These are phyloP conservation scores for Capsella rubella DNA, from an alignment of 441 rosid species.

Conservation along the genomic window DNA sequence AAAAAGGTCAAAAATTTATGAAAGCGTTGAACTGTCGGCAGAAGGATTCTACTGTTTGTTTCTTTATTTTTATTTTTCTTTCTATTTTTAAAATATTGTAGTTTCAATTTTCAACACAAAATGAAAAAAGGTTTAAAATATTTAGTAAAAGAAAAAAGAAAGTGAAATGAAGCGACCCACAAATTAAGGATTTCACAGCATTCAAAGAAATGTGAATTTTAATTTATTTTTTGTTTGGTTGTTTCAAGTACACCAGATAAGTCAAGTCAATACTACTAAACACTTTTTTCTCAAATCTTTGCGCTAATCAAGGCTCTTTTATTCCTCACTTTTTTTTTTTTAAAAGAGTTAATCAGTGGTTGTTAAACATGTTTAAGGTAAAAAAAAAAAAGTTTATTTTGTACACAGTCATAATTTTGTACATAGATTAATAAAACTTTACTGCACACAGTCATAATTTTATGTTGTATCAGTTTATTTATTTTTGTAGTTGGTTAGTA, in stretches of 20 bases:
- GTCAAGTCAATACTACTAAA: slow-evolving; percentile 30
- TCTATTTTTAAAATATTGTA: background rate
- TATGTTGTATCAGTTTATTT: background rate
- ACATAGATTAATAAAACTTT: too few relatives aligned
- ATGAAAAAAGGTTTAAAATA: slow-evolving; percentile 5
- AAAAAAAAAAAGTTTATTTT: background rate
- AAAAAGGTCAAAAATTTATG: background rate
- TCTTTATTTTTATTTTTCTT: background rate
- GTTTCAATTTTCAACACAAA: slow-evolving; percentile 31
- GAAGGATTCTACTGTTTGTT: slow-evolving; percentile 7
- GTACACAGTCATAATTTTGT: background rate
- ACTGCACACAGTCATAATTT: background rate
- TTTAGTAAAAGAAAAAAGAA: background rate
- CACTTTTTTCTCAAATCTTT: slow-evolving; percentile 24
- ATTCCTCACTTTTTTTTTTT: background rate
- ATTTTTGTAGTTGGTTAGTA: background rate
- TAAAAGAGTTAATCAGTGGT: background rate
- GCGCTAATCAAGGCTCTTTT: slow-evolving; percentile 37
- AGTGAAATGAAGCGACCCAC: slow-evolving; percentile 32
- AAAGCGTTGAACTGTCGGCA: slow-evolving; percentile 33
- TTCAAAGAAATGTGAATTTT: slow-evolving; percentile 10
- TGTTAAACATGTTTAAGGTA: background rate
- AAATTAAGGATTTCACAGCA: slow-evolving; percentile 40
- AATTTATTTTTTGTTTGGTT: background rate
- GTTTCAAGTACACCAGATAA: background rate